Conservation (phyloP, 2,329 filamentous ascomycete species). For the Fusarium verticillioides region DNA sequence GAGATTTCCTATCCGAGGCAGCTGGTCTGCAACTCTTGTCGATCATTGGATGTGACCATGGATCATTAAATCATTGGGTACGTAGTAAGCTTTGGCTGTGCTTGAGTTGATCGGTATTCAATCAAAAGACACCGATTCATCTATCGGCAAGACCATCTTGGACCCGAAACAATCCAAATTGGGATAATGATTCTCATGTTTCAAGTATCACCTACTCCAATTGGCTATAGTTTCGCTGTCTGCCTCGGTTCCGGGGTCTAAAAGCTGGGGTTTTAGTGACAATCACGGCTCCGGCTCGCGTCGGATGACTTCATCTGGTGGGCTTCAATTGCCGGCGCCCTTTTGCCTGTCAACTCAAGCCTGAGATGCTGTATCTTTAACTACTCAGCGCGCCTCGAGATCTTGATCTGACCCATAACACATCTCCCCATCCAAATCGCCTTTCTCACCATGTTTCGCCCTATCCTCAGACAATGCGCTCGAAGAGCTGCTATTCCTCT, state of each 20-base stretch:
- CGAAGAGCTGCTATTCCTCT: constrained; percentile 38
- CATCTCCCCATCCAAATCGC: not conserved
- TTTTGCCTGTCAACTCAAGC: constrained; percentile 23
- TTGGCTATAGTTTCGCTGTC: constrained; percentile 6
- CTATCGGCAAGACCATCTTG: constrained; percentile 17
- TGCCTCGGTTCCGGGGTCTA: constrained; percentile 40
- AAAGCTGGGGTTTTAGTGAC: constrained; percentile 42
- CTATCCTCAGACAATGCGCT: constrained; percentile 46
- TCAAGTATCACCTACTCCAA: constrained; percentile 9
- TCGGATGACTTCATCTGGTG: constrained; percentile 47
- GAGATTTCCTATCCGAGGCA: constrained; percentile 32
- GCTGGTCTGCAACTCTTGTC: constrained; percentile 27
- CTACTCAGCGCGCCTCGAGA: constrained; percentile 15
- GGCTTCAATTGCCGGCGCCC: constrained; percentile 39
- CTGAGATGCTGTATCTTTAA: constrained; percentile 29
- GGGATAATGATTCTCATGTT: constrained; percentile 24
- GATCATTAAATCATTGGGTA: constrained; percentile 13
- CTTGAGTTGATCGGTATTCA: constrained; percentile 23
- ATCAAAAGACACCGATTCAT: constrained; percentile 18
- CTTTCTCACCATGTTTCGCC: constrained; percentile 46
- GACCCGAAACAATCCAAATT: constrained; percentile 23
- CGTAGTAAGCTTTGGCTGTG: constrained; percentile 9
- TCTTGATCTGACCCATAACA: not conserved
- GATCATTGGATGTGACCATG: constrained; percentile 28
- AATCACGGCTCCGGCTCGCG: constrained; percentile 43